Percentiles rank a stretch among this genome's conserved stretches.
Evolutionary conservation across 2,329 filamentous ascomycete genomes (phyloP).

Genomic region (Calonectria pteridis): DNA sequence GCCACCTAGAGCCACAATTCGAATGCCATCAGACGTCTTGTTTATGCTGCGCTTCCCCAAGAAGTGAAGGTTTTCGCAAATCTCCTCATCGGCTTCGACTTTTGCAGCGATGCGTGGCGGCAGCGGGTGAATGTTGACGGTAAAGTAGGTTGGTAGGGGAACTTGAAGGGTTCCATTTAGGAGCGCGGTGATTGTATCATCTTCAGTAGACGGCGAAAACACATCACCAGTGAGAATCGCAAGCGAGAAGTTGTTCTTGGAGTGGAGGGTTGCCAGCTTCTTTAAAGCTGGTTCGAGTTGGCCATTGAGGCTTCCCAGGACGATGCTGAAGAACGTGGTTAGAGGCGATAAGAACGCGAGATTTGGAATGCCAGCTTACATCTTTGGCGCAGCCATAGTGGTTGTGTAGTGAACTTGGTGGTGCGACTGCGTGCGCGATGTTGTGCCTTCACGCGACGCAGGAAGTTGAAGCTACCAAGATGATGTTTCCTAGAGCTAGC

Average conservation of each 20-base stretch:
- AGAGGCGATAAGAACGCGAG: conserved; percentile 1
- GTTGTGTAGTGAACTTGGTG: conserved; percentile 18
- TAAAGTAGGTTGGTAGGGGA: conserved; percentile 91
- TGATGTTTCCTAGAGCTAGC: background rate
- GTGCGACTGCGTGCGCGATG: conserved; percentile 28
- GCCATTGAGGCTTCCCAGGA: conserved; percentile 86
- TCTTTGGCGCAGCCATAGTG: conserved; percentile 62
- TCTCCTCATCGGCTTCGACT: conserved; percentile 77
- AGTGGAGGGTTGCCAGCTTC: conserved; percentile 84
- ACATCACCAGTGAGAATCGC: conserved; percentile 88
- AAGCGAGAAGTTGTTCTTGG: conserved; percentile 90
- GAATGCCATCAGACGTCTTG: conserved; percentile 90
- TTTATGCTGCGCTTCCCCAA: conserved; percentile 88
- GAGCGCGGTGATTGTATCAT: conserved; percentile 71
- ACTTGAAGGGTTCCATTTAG: conserved; percentile 79
- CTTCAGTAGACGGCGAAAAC: conserved; percentile 74
- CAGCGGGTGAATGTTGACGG: conserved; percentile 79
- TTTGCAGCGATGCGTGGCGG: conserved; percentile 79
- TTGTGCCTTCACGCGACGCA: conserved; percentile 25
- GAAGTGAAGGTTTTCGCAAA: conserved; percentile 93
- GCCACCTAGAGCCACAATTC: conserved; percentile 89
- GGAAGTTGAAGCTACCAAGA: conserved; percentile 11
- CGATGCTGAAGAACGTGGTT: conserved; percentile 66
- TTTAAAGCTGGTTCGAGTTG: conserved; percentile 80
- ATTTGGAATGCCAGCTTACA: conserved; percentile 51